Base-by-base conservation (phyloP, 1,284 basidiomycete species). In the Volvariella surrecta region DNA sequence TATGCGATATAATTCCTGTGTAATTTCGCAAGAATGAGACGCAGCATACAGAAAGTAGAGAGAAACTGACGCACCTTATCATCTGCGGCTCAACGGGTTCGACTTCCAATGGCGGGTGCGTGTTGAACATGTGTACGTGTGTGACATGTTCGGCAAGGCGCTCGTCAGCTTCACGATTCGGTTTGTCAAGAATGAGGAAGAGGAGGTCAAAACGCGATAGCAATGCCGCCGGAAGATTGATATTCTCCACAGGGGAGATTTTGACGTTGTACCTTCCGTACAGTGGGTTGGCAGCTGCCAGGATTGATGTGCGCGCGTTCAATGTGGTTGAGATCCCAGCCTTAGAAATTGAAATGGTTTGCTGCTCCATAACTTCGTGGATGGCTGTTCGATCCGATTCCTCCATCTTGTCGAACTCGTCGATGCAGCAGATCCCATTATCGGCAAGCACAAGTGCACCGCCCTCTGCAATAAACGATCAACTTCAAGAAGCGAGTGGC, bases 371-470 rank as follows among this genome's bases (percentile, higher is more conserved):
- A 45, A 99, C 96, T 74, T 99, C 96, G 70, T 99, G 96, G 50
- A 99, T 99, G 10, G 96, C 92, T 0, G 96, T 99, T 49, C 96
- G 78, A 63, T 99, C 96, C 1, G 89, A 66, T 63, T 99, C 96
- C 53, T 99, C 96, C 96, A 99, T 99, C 67, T 99, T 99, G 70
- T 99, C 96, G 61, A 99, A 99, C 60, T 99, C 96, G 58, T 99
- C 96, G 53, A 99, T 99, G 63, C 95, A 99, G 67, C 94, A 97
- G 57, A 99, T 99, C 24, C 96, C 96, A 54, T 99, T 99, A 64
- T 99, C 96, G 3, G 96, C 96, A 19, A 99, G 77, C 1, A 99
- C 96, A 32, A 99, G 78, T 6, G 96, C 96, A 39, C 96, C 96
- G 9, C 96, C 96, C 85, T 99, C 96, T 35, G 24, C 24, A 95